Evolutionary conservation across 805 yeast species (phyloP).

Genomic region (Maudiozyma saulgeensis): DNA sequence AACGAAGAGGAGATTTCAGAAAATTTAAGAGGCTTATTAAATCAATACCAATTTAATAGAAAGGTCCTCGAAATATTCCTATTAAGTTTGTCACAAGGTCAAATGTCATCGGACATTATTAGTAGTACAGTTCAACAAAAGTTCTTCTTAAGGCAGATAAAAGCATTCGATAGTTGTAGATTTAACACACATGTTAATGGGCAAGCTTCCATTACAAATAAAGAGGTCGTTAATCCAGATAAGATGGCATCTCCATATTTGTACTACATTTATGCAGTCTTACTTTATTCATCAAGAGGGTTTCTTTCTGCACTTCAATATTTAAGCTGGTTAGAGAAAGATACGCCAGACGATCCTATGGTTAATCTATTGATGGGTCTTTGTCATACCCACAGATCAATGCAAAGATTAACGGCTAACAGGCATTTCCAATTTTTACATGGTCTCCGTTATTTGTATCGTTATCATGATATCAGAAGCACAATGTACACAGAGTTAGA

Average conservation of each 20-base stretch:
- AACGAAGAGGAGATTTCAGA: constrained; percentile 49
- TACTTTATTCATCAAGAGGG: constrained; percentile 72
- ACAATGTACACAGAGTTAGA: constrained; percentile 33
- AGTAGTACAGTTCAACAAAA: constrained; percentile 82
- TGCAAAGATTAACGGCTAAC: constrained; percentile 80
- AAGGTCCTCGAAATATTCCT: constrained; percentile 56
- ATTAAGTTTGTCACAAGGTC: constrained; percentile 51
- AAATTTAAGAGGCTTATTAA: constrained; percentile 53
- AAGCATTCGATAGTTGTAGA: constrained; percentile 71
- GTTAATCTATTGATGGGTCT: constrained; percentile 66
- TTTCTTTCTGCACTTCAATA: constrained; percentile 78
- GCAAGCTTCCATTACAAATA: constrained; percentile 62
- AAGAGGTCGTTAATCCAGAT: constrained; percentile 33
- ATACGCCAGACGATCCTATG: constrained; percentile 68
- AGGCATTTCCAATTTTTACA: constrained; percentile 83
- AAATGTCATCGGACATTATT: constrained; percentile 46
- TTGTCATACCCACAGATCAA: constrained; percentile 78
- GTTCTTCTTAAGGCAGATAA: constrained; percentile 78
- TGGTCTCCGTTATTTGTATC: constrained; percentile 69
- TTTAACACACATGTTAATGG: constrained; percentile 52
- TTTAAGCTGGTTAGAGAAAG: constrained; percentile 57
- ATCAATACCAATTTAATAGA: constrained; percentile 67
- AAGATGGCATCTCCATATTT: constrained; percentile 55
- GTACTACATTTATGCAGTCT: constrained; percentile 67
- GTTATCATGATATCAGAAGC: constrained; percentile 51